Conservation (phyloP, 2,329 filamentous ascomycete species). For the Dothideomycetes sp. region DNA sequence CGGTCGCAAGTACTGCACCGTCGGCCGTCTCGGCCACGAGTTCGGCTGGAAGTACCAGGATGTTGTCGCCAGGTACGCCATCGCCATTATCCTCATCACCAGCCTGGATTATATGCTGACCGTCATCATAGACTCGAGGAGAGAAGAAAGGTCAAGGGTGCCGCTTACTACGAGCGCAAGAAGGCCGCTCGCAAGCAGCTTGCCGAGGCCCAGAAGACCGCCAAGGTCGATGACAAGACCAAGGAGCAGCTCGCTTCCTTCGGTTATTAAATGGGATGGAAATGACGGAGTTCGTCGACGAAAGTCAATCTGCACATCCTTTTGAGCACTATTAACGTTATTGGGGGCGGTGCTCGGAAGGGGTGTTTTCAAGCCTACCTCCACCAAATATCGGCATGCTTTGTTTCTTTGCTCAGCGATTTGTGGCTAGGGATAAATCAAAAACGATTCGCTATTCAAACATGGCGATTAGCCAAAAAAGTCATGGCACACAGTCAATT, state of each 20-base stretch:
- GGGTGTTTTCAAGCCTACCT: slow-evolving; percentile 13
- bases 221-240: slow-evolving; percentile 77
- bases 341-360: slow-evolving; percentile 3
- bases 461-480: slow-evolving; percentile 12
- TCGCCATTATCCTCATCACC: slow-evolving; percentile 4
- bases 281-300: slow-evolving; percentile 10
- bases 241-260: slow-evolving; percentile 77
- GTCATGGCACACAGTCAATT: slow-evolving; percentile 11
- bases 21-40: slow-evolving; percentile 95
- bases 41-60: slow-evolving; percentile 99
- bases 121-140: slow-evolving; percentile 75
- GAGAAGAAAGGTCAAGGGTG: slow-evolving; percentile 98
- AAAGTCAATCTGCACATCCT: slow-evolving; percentile 7
- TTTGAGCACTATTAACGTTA: slow-evolving; percentile 11
- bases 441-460: slow-evolving; percentile 12
- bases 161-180: slow-evolving; percentile 99
- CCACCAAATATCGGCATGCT: slow-evolving; percentile 12
- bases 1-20: slow-evolving; percentile 99
- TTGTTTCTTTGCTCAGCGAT: slow-evolving; percentile 13
- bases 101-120: slow-evolving; percentile 9
- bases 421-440: slow-evolving; percentile 14
- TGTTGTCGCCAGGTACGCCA: slow-evolving; percentile 86
- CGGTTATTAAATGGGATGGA: slow-evolving; percentile 63
- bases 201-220: slow-evolving; percentile 85
- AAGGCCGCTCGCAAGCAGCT: slow-evolving; percentile 88